phyloP scores from a whole-genome alignment of 202 grass and related monocot species.

The Digitaria exilis region DNA sequence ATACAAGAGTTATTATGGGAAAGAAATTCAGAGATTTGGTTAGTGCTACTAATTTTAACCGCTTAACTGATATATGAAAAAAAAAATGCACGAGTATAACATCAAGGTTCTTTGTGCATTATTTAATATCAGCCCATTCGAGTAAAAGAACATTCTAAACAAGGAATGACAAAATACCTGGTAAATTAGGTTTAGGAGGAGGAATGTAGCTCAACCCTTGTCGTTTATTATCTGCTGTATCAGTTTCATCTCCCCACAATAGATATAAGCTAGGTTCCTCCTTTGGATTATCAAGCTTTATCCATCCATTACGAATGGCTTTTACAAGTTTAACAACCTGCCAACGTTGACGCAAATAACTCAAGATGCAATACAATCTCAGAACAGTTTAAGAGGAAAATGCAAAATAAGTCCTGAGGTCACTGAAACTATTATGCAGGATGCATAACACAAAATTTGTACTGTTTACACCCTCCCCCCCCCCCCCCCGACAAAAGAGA shows the following conservation, averaged over 20 bases:
- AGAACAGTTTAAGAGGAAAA: conserved; percentile 14
- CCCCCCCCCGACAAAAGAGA: not conserved
- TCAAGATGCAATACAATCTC: not conserved
- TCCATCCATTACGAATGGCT: conserved; percentile 91
- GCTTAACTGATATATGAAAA: not conserved
- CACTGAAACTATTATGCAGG: not conserved
- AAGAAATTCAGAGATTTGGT: not conserved
- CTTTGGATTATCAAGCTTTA: conserved; percentile 93
- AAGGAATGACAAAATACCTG: conserved; percentile 51
- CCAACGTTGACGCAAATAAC: not conserved
- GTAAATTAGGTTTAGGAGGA: conserved; percentile 86
- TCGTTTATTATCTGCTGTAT: conserved; percentile 72
- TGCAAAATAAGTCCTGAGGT: not conserved
- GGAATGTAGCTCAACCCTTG: conserved; percentile 91
- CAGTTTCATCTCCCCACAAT: conserved; percentile 90
- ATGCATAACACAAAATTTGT: not conserved
- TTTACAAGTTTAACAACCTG: conserved; percentile 95
- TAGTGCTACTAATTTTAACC: not conserved
- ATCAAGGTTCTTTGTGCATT: not conserved
- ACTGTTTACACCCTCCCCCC: no score
- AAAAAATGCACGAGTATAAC: not conserved
- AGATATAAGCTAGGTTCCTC: conserved; percentile 66
- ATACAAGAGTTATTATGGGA: not conserved
- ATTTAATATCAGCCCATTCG: not conserved
- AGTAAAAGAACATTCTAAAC: conserved; percentile 12